phyloP scores from a whole-genome alignment of 345 rosid genomes.

The Hibiscus mutabilis region DNA sequence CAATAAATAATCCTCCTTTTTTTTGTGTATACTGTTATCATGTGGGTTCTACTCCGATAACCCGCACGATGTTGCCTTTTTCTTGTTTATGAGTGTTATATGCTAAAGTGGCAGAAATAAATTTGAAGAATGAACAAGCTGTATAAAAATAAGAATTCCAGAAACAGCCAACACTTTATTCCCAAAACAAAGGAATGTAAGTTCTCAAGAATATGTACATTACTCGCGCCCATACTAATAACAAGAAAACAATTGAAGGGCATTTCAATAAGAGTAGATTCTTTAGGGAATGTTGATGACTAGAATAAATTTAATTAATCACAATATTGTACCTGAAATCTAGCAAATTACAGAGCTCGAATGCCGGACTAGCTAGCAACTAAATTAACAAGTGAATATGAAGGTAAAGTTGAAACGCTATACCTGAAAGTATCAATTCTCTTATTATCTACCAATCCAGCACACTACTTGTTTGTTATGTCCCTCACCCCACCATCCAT shows the following conservation, averaged over 20 bases:
- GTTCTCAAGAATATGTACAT: constrained; percentile 8
- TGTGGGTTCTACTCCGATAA: too few species aligned
- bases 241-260: neutral
- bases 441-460: constrained; percentile 22
- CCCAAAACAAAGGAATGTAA: constrained; percentile 4
- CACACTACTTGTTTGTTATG: neutral
- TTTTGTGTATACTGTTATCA: too few species aligned
- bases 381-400: constrained; percentile 25
- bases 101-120: neutral
- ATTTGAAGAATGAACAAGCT: too few species aligned
- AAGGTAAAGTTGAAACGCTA: constrained; percentile 26
- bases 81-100: too few species aligned
- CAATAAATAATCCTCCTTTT: too few species aligned
- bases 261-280: constrained; percentile 1
- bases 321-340: constrained; percentile 26
- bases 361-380: constrained; percentile 20
- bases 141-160: neutral
- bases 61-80: too few species aligned
- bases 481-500: constrained; percentile 7
- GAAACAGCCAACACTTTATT: constrained; percentile 20
- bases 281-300: neutral
- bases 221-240: neutral
- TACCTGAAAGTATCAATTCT: constrained; percentile 27
- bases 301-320: constrained; percentile 7
- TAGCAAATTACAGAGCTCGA: constrained; percentile 15